Evolutionary conservation across 441 rosid species (phyloP), one percentile per base, ranked within the genome.

Genomic region (Raphanus hybrid): DNA sequence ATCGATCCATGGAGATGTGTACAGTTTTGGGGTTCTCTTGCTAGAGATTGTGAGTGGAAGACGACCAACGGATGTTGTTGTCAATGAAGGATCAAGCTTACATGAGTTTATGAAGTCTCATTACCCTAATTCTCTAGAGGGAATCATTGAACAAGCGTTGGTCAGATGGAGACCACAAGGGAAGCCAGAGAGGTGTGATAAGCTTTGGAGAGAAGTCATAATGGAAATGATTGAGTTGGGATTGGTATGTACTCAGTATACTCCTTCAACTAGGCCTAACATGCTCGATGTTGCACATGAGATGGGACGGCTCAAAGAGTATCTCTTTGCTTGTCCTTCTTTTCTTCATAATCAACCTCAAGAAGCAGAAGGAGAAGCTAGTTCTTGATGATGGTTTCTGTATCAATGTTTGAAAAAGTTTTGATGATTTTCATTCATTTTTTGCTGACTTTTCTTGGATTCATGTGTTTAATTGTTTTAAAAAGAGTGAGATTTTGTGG

Each of bases 1-100:
- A 67, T 94, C 97, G 0, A 85, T 86, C 3, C 84, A 88, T 15
- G 98, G 97, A 75, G 97, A 94, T 77, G 98, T 90, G 5, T 94
- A 81, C 76, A 92, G 97, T 78, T 94, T 84, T 57, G 98, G 98
- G n/a, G 88, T 94, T 29, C 88, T 94, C 5, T 3, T 92, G 76
- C 81, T 94, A 50, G 97, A 94, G 81, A 90, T 92, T 59, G 77
- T 87, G 35, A 84, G 87, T 0, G 95, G 97, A 80, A 89, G 79
- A 69, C 79, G 90, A 12, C 98, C 98, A 1, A 90, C 92, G 0
- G 89, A 91, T 70, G 86, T 83, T 65, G 78, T 81, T 18, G 84
- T 86, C 48, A 80, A 81, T 16, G 89, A 83, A 80, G 91, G 92
- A 66, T 85, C 91, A 62, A 92, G 84, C 84, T 82, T 94, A 80